Percentiles rank a stretch among this genome's conserved stretches.
Evolutionary conservation across 108 stramenopile genomes (phyloP).

Genomic region (Cyclotella sp.): DNA sequence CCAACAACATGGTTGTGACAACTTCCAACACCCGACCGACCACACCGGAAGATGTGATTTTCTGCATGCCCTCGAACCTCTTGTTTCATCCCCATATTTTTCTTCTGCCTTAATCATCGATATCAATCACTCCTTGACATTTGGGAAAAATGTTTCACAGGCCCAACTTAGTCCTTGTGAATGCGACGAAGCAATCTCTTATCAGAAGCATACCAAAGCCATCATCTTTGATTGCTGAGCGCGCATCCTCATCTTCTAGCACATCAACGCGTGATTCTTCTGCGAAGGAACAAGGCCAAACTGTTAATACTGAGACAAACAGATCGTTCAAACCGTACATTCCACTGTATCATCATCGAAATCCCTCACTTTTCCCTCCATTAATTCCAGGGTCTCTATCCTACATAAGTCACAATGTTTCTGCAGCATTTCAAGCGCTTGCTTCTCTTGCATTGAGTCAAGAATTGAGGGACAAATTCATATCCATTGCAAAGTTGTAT

Average conservation of each 20-base stretch:
- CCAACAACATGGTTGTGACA: too few species aligned
- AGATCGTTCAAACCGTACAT: constrained; percentile 12
- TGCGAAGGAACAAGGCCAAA: neutral
- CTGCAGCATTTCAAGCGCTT: constrained; percentile 23
- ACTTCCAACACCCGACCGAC: too few species aligned
- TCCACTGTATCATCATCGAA: constrained; percentile 45
- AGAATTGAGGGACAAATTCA: constrained; percentile 39
- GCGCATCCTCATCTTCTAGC: neutral
- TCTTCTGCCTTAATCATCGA: neutral
- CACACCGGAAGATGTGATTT: too few species aligned
- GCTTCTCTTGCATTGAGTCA: constrained; percentile 26
- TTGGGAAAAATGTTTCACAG: neutral
- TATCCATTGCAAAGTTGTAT: constrained; percentile 22
- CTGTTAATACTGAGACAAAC: neutral
- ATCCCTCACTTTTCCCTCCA: constrained; percentile 33
- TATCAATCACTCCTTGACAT: neutral
- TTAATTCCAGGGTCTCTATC: constrained; percentile 27
- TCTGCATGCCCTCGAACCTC: too few species aligned
- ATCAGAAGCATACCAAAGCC: neutral
- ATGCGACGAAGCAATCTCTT: neutral
- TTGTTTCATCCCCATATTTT: too few species aligned
- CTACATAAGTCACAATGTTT: constrained; percentile 35
- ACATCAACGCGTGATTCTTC: neutral
- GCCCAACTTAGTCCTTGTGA: neutral
- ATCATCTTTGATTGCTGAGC: neutral